Percentiles rank a stretch among this genome's conserved stretches.
Evolutionary conservation across 2,329 filamentous ascomycete species (phyloP).

Genomic region (Cercospora canescens): DNA sequence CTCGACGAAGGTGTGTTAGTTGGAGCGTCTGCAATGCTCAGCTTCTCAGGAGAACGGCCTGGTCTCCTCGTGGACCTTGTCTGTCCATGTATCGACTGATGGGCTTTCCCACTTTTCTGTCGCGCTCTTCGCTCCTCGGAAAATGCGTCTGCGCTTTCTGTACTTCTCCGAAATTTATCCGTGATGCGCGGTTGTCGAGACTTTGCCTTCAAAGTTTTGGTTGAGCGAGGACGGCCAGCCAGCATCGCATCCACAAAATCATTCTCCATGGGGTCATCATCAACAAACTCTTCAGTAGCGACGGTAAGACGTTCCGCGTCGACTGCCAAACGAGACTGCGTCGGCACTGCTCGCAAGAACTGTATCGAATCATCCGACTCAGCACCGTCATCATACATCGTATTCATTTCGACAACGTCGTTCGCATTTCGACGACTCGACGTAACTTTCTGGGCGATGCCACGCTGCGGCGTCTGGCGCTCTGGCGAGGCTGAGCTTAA

Average conservation of each 20-base stretch:
- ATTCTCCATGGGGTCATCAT: constrained; percentile 46
- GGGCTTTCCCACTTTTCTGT: neutral
- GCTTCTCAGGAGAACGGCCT: neutral
- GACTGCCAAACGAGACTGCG: constrained; percentile 17
- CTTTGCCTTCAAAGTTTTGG: constrained; percentile 21
- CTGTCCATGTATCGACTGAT: neutral
- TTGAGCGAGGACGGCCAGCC: constrained; percentile 22
- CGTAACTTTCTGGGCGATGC: constrained; percentile 27
- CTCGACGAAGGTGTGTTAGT: constrained; percentile 36
- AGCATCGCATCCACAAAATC: constrained; percentile 47
- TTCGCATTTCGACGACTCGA: neutral
- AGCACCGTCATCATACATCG: constrained; percentile 34
- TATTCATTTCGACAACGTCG: neutral
- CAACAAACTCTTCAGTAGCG: constrained; percentile 17
- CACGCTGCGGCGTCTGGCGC: constrained; percentile 27
- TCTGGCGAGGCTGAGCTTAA: constrained; percentile 20
- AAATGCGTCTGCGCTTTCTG: constrained; percentile 14
- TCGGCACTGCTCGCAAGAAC: neutral
- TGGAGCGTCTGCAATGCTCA: constrained; percentile 54
- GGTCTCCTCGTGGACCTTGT: neutral
- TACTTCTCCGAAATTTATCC: constrained; percentile 32
- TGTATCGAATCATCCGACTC: constrained; percentile 19
- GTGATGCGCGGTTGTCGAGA: constrained; percentile 42
- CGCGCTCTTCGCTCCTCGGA: constrained; percentile 24
- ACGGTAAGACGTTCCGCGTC: constrained; percentile 8